These are phyloP conservation scores for Penstemon barbatus DNA, from an alignment of 257 asterid species.

Conservation along the genomic window DNA sequence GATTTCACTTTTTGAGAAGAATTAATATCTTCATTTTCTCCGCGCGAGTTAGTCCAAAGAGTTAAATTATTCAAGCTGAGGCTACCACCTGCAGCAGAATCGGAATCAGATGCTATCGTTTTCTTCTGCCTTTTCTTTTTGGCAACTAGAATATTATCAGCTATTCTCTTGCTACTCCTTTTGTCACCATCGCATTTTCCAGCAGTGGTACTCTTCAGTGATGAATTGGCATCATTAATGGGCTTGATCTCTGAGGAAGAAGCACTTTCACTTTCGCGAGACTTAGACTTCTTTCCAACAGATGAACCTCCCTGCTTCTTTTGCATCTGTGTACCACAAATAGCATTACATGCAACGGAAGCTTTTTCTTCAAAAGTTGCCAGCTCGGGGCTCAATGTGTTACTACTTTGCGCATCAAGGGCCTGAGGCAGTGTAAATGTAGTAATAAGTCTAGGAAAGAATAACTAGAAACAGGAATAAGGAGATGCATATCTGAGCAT, in stretches of 20 bases:
- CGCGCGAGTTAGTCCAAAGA: conserved; percentile 39
- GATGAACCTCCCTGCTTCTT: conserved; percentile 47
- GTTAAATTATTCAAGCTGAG: conserved; percentile 45
- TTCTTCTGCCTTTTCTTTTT: conserved; percentile 69
- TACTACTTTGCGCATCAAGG: conserved; percentile 46
- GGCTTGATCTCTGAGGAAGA: conserved; percentile 67
- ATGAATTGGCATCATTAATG: conserved; percentile 50
- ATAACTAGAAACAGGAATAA: conserved; percentile 16
- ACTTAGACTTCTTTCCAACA: conserved; percentile 51
- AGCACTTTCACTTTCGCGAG: conserved; percentile 68
- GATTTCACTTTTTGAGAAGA: conserved; percentile 49
- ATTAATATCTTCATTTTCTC: conserved; percentile 48
- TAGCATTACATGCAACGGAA: conserved; percentile 42
- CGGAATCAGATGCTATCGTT: conserved; percentile 55
- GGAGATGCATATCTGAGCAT: conserved; percentile 16
- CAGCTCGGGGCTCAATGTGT: conserved; percentile 37
- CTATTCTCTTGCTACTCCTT: conserved; percentile 88
- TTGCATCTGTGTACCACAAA: conserved; percentile 37
- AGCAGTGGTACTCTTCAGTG: conserved; percentile 43
- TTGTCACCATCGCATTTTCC: conserved; percentile 54
- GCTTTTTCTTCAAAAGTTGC: conserved; percentile 47
- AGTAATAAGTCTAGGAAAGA: conserved; percentile 23
- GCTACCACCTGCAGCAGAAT: conserved; percentile 50
- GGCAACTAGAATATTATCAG: conserved; percentile 66
- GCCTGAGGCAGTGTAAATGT: conserved; percentile 42